Conservation (phyloP, 768 basidiomycete genomes). For the Hygrophorus pudorinus region DNA sequence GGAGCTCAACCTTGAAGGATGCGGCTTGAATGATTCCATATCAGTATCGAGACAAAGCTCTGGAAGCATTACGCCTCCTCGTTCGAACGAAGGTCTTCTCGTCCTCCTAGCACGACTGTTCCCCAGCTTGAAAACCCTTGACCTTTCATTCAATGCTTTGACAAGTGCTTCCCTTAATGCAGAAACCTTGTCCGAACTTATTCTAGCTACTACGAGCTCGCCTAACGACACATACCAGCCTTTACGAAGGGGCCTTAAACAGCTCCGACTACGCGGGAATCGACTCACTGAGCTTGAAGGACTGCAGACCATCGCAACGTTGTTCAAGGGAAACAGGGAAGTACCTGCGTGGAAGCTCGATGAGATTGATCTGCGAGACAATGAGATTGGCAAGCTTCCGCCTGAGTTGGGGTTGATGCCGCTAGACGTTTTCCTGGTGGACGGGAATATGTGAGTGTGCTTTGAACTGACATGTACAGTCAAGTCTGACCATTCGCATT, state of each 20-base stretch:
- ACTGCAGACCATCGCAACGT: slow-evolving; percentile 47
- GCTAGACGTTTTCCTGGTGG: slow-evolving; percentile 73
- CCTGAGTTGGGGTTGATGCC: slow-evolving; percentile 66
- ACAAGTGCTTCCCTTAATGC: slow-evolving; percentile 42
- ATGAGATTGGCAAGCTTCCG: slow-evolving; percentile 62
- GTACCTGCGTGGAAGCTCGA: slow-evolving; percentile 67
- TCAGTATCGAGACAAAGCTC: slow-evolving; percentile 30
- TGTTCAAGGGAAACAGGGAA: slow-evolving; percentile 55
- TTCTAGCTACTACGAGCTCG: slow-evolving; percentile 34
- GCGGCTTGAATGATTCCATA: slow-evolving; percentile 55
- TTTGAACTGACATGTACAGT: not conserved
- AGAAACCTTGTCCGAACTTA: slow-evolving; percentile 37
- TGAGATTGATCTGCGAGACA: slow-evolving; percentile 76
- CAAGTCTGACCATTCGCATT: not conserved
- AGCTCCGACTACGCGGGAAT: slow-evolving; percentile 64
- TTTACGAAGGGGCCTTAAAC: slow-evolving; percentile 43
- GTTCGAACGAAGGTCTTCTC: slow-evolving; percentile 45
- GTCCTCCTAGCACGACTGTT: slow-evolving; percentile 55
- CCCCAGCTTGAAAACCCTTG: slow-evolving; percentile 57
- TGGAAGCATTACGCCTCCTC: slow-evolving; percentile 27
- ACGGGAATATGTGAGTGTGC: slow-evolving; percentile 67
- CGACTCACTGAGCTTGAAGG: slow-evolving; percentile 50
- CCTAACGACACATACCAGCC: not conserved
- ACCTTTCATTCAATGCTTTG: slow-evolving; percentile 67
- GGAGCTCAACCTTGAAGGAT: slow-evolving; percentile 67